Evolutionary conservation across 208 protist species (phyloP).

Genomic region (Porcisia hertigi): DNA sequence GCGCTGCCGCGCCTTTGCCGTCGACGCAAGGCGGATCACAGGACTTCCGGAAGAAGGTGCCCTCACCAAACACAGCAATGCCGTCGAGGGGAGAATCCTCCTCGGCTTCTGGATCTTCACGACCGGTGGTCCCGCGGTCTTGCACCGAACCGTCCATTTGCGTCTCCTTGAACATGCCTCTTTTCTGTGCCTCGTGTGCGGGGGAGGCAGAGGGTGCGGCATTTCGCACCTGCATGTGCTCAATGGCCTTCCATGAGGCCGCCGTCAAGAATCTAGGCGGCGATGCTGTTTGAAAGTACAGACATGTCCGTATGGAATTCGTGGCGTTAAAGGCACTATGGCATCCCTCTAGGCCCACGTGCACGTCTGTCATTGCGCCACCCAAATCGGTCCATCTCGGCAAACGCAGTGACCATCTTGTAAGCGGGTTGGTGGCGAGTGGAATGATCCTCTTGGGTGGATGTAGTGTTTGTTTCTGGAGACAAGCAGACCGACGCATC

Average conservation of each 20-base stretch:
- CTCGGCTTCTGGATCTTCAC: neutral
- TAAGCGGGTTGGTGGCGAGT: slow-evolving; percentile 56
- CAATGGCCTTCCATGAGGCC: slow-evolving; percentile 45
- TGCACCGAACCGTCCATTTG: neutral
- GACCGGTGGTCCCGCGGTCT: no score
- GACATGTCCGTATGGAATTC: slow-evolving; percentile 79
- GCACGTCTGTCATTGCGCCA: slow-evolving; percentile 15
- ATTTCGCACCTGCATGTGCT: slow-evolving; percentile 45
- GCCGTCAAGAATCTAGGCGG: slow-evolving; percentile 73
- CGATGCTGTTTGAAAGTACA: slow-evolving; percentile 61
- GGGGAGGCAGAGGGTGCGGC: no score
- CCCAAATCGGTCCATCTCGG: slow-evolving; percentile 32
- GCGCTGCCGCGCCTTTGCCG: neutral
- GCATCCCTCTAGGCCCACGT: slow-evolving; percentile 82
- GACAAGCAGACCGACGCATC: neutral
- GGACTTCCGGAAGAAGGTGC: slow-evolving; percentile 24
- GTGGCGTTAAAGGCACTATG: slow-evolving; percentile 86
- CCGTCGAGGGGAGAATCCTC: slow-evolving; percentile 10
- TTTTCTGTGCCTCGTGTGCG: no score
- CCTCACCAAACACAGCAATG: slow-evolving; percentile 42
- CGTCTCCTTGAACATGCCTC: neutral
- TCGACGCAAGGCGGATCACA: neutral
- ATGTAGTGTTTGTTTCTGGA: slow-evolving; percentile 46
- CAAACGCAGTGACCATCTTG: slow-evolving; percentile 66
- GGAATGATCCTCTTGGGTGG: slow-evolving; percentile 45